Evolutionary conservation across 305 asterid species (phyloP).

Genomic region (Withania somnifera): DNA sequence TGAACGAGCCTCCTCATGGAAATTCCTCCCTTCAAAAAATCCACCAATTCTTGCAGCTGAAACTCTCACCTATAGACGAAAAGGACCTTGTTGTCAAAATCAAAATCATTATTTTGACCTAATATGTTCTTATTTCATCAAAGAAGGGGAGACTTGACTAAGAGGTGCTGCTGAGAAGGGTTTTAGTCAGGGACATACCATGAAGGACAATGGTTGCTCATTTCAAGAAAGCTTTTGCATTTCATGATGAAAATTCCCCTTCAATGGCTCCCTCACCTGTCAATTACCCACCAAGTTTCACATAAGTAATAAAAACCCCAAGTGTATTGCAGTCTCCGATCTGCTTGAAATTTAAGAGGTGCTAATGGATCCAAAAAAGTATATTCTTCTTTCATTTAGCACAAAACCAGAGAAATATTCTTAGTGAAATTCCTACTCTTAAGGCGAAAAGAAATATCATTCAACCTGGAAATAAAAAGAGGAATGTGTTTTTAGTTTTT

Average conservation of each 20-base stretch:
- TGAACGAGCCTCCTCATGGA: constrained; percentile 17
- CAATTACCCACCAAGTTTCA: constrained; percentile 58
- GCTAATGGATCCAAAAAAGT: not conserved
- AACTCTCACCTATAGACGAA: constrained; percentile 44
- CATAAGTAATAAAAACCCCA: constrained; percentile 34
- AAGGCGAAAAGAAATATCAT: not conserved
- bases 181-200: constrained; percentile 54
- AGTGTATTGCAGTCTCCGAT: constrained; percentile 7
- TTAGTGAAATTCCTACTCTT: not conserved
- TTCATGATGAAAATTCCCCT: constrained; percentile 54
- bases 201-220: constrained; percentile 40
- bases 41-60: constrained; percentile 38
- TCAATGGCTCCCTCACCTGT: constrained; percentile 77
- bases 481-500: not conserved
- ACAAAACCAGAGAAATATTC: not conserved
- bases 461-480: not conserved
- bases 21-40: constrained; percentile 37
- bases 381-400: not conserved
- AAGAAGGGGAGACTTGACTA: constrained; percentile 1
- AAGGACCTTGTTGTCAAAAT: constrained; percentile 10
- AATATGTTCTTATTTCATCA: not conserved
- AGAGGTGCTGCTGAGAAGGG: constrained; percentile 2
- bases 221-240: constrained; percentile 51
- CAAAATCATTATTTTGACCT: not conserved
- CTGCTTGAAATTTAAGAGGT: not conserved